These are phyloP conservation scores for Elongisporangium undulatum DNA, from an alignment of 352 stramenopile species.

Conservation along the genomic window DNA sequence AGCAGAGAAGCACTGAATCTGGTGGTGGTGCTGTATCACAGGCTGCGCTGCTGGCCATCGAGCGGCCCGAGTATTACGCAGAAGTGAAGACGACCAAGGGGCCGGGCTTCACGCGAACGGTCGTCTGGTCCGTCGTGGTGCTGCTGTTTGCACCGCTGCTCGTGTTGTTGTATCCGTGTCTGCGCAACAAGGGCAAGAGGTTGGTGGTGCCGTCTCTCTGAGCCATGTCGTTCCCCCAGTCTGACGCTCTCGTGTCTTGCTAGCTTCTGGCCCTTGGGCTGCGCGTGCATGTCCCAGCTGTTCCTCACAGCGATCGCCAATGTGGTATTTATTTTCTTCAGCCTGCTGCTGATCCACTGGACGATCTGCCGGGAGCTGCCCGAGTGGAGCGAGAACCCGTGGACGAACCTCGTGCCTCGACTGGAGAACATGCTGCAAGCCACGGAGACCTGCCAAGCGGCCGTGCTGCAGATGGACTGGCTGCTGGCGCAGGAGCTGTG, in stretches of 20 bases:
- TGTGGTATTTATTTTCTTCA: slow-evolving; percentile 37
- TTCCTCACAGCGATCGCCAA: slow-evolving; percentile 38
- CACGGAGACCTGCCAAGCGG: slow-evolving; percentile 30
- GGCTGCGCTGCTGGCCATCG: not conserved
- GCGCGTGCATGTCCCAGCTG: slow-evolving; percentile 45
- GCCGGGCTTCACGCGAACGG: slow-evolving; percentile 42
- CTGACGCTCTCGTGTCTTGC: not conserved
- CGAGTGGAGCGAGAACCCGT: slow-evolving; percentile 29
- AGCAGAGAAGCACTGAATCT: not conserved
- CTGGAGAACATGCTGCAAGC: slow-evolving; percentile 29
- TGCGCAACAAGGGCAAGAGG: slow-evolving; percentile 46
- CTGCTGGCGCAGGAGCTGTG: slow-evolving; percentile 52
- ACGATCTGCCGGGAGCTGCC: slow-evolving; percentile 55
- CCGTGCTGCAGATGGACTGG: slow-evolving; percentile 37
- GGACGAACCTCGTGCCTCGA: slow-evolving; percentile 35
- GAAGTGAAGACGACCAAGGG: not conserved
- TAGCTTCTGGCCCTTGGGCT: slow-evolving; percentile 72
- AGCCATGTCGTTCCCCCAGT: not conserved
- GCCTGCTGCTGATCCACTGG: slow-evolving; percentile 53
- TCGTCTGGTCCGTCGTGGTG: slow-evolving; percentile 48
- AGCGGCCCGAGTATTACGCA: not conserved
- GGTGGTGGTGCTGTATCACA: not conserved
- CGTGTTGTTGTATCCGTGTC: slow-evolving; percentile 42
- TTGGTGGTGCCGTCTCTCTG: slow-evolving; percentile 8
- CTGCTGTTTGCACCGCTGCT: slow-evolving; percentile 54